Base-by-base conservation (phyloP, 1,284 basidiomycete genomes). In the Irpex lacteus region DNA sequence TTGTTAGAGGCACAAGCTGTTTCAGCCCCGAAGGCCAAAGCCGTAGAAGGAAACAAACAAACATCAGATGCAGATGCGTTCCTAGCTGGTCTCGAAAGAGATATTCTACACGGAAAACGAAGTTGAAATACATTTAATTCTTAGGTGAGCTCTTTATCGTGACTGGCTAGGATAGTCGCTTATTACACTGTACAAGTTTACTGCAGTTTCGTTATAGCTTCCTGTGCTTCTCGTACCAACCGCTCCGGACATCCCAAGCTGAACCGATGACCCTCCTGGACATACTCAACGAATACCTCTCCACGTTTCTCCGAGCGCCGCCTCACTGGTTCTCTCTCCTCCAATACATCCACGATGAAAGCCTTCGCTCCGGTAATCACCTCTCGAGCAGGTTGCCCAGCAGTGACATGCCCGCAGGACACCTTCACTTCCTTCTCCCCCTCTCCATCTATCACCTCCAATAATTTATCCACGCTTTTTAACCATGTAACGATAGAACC, bases 21-120 rank as follows among this genome's bases (percentile, higher is more conserved):
- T n/a, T 76, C 67, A 70, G 70, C 77, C 62, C 63, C 53, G 57
- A 57, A 73, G 70, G 64, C 1, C 8, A n/a, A 36, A 9, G 32
- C 8, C 6, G 13, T 1, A 8, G 36, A 65, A 34, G 19, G 9
- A 38, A 11, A 67, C 1, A 68, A 69, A 0, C 52, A 65, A 11
- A 68, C 65, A 18, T 68, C 72, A 60, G 81, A 81, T 11, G 87
- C 89, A 4, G 89, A 91, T 66, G 78, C 78, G 21, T 91, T 91
- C 70, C 72, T 92, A 47, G 85, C 88, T 15, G 78, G 84, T 64
- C 74, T 92, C 4, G 86, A 89, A 67, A 73, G 72, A 57, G 82
- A 84, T n/a, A 67, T 74, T 32, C 47, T 63, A 37, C 11, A 65
- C 32, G 54, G 47, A 9, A 36, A 57, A 47, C 54, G 44, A 37